phyloP scores from a whole-genome alignment of 2,329 filamentous ascomycete genomes.

The Canariomyces notabilis region DNA sequence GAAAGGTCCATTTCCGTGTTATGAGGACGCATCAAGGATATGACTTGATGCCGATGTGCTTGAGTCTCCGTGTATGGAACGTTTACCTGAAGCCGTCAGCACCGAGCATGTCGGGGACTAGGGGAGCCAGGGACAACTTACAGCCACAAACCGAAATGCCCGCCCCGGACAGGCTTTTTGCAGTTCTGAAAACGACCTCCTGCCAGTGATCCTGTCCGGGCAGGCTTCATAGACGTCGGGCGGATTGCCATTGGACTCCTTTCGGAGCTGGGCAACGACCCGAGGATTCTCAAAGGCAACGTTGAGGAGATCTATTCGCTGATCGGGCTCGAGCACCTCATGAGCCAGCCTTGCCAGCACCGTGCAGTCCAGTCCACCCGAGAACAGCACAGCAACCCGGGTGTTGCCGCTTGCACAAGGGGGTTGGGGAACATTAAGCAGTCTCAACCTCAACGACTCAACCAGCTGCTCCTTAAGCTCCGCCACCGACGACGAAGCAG shows the following conservation, averaged over 20 bases:
- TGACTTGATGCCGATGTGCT: slow-evolving; percentile 62
- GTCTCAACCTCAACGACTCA: slow-evolving; percentile 58
- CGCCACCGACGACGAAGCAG: slow-evolving; percentile 46
- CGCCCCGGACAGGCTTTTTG: slow-evolving; percentile 61
- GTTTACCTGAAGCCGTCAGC: slow-evolving; percentile 52
- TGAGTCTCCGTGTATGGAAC: slow-evolving; percentile 73
- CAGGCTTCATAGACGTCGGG: slow-evolving; percentile 68
- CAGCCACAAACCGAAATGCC: slow-evolving; percentile 75
- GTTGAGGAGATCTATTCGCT: slow-evolving; percentile 83
- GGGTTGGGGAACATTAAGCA: slow-evolving; percentile 60
- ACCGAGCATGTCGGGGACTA: background rate
- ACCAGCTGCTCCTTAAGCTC: slow-evolving; percentile 50
- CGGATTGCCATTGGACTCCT: slow-evolving; percentile 21
- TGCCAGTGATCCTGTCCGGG: slow-evolving; percentile 83
- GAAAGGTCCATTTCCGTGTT: slow-evolving; percentile 99
- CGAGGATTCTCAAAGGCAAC: slow-evolving; percentile 95
- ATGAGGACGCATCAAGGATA: slow-evolving; percentile 81
- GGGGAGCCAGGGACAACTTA: slow-evolving; percentile 31
- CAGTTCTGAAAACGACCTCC: slow-evolving; percentile 74
- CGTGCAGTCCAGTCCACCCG: slow-evolving; percentile 89
- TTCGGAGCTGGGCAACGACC: slow-evolving; percentile 53
- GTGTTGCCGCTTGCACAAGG: slow-evolving; percentile 33
- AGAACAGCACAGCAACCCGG: slow-evolving; percentile 78
- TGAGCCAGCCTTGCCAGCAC: slow-evolving; percentile 76
- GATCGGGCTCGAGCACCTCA: slow-evolving; percentile 62